Conservation (phyloP, 2,329 filamentous ascomycete species). For the Periconia digitata region DNA sequence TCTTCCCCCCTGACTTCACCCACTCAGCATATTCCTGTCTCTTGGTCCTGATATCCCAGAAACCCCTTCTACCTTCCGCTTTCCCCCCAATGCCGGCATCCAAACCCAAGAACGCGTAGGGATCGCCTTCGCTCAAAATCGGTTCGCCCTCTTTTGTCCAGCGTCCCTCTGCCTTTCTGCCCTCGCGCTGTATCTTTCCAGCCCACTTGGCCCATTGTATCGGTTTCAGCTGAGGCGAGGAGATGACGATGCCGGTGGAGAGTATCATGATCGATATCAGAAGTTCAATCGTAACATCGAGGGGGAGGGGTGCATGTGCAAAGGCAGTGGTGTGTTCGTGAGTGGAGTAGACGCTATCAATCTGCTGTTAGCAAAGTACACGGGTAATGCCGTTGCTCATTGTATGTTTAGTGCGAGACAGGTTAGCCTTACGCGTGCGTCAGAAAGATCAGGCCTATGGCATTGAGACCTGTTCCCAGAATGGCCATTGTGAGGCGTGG, state of each 20-base stretch:
- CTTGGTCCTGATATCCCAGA: constrained; percentile 83
- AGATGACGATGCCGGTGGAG: constrained; percentile 78
- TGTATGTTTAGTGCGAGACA: too few species aligned
- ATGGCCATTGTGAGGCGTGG: constrained; percentile 62
- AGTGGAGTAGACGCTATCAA: constrained; percentile 84
- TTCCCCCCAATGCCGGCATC: constrained; percentile 58
- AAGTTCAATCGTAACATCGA: constrained; percentile 87
- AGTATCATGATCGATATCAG: constrained; percentile 77
- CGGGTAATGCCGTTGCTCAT: too few species aligned
- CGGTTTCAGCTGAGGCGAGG: constrained; percentile 76
- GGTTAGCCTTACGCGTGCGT: constrained; percentile 74
- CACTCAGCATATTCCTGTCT: constrained; percentile 86
- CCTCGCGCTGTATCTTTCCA: constrained; percentile 79
- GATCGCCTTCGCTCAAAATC: constrained; percentile 68
- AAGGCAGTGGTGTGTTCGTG: constrained; percentile 84
- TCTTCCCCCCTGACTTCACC: constrained; percentile 35
- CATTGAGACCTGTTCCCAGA: constrained; percentile 69
- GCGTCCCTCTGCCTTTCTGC: constrained; percentile 59
- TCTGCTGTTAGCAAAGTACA: background rate
- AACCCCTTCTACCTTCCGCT: constrained; percentile 74
- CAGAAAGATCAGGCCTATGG: constrained; percentile 75
- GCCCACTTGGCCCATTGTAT: constrained; percentile 84
- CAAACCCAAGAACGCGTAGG: constrained; percentile 65
- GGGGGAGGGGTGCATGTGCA: constrained; percentile 61
- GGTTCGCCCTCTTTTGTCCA: constrained; percentile 66